Evolutionary conservation across 352 stramenopile genomes (phyloP).

Genomic region (Aphanomyces stellatus): DNA sequence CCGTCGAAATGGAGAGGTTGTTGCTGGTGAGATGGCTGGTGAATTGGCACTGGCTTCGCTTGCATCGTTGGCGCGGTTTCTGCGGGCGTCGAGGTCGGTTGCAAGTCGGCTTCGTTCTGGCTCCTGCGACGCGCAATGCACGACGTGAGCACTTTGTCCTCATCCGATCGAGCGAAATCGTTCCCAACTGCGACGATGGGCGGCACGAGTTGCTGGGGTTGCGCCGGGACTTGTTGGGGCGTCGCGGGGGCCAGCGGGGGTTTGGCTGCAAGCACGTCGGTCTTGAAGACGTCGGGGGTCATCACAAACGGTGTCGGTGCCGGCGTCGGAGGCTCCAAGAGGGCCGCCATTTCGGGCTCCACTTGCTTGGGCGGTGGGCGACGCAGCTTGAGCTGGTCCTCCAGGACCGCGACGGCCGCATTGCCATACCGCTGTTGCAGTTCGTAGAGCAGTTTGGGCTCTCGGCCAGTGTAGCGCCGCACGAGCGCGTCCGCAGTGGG

Average conservation of each 20-base stretch:
- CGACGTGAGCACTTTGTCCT: background rate
- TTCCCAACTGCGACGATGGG: no score
- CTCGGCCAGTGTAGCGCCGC: background rate
- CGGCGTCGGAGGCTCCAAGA: background rate
- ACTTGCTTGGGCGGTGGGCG: no score
- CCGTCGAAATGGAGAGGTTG: background rate
- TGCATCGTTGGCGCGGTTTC: background rate
- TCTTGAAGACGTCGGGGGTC: background rate
- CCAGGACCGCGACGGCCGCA: background rate
- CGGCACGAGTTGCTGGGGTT: no score
- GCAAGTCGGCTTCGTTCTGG: background rate
- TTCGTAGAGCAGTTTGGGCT: background rate
- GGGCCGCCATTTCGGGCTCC: background rate
- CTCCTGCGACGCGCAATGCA: background rate
- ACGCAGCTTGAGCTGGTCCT: no score
- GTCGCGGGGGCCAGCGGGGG: background rate
- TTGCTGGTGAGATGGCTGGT: background rate
- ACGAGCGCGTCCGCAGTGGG: background rate
- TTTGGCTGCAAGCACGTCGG: background rate
- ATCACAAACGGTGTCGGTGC: conserved; percentile 1
- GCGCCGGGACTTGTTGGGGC: background rate
- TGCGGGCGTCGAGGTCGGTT: background rate
- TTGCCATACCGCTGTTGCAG: background rate
- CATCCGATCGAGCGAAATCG: no score
- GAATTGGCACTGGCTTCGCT: background rate